Evolutionary conservation across 1,139 yeast species (phyloP).

Genomic region (Arxiozyma telluris): DNA sequence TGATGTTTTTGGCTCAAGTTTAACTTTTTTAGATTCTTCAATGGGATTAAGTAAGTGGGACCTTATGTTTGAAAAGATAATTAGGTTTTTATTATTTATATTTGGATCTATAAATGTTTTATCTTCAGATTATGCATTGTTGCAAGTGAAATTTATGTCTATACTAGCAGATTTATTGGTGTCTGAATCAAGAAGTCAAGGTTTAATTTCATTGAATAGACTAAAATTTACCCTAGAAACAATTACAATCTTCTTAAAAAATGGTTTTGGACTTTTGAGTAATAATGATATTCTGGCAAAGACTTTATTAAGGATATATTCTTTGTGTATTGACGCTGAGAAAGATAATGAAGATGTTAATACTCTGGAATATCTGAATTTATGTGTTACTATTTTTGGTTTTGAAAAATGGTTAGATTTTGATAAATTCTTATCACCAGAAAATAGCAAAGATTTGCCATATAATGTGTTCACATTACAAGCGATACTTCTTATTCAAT

Average conservation of each 20-base stretch:
- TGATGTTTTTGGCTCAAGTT: constrained; percentile 11
- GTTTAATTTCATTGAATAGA: constrained; percentile 10
- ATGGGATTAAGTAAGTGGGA: constrained; percentile 19
- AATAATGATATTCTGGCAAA: constrained; percentile 16
- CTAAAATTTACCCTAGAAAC: constrained; percentile 15
- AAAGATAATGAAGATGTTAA: neutral
- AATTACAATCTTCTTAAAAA: constrained; percentile 13
- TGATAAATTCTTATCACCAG: neutral
- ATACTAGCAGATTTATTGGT: constrained; percentile 12
- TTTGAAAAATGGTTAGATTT: constrained; percentile 15
- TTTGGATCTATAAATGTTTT: constrained; percentile 15
- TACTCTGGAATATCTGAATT: neutral
- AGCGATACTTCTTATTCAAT: constrained; percentile 16
- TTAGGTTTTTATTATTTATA: constrained; percentile 21
- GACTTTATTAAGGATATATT: constrained; percentile 18
- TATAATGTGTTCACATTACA: constrained; percentile 8
- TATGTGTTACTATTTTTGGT: constrained; percentile 13
- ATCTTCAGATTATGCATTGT: constrained; percentile 4
- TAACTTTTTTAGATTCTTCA: constrained; percentile 15
- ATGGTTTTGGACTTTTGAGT: constrained; percentile 4
- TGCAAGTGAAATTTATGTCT: constrained; percentile 15
- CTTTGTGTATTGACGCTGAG: constrained; percentile 7
- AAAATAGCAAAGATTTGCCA: constrained; percentile 1
- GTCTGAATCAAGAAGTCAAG: constrained; percentile 4
- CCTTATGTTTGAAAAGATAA: constrained; percentile 19